phyloP scores from a whole-genome alignment of 768 basidiomycete genomes.

The Lactarius akahatsu region DNA sequence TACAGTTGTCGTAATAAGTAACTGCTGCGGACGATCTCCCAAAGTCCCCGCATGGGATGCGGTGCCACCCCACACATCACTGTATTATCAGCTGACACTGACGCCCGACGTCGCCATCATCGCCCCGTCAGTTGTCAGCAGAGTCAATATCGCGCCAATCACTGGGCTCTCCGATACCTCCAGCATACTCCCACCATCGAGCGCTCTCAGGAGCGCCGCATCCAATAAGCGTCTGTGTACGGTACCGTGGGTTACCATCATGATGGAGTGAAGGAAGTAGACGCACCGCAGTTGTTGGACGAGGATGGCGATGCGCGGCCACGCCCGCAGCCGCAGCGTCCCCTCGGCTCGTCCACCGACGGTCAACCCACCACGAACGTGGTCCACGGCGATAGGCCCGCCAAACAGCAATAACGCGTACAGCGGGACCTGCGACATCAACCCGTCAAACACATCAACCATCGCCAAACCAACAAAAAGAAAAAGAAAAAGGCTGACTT shows the following conservation, averaged over 20 bases:
- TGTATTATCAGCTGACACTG: no score
- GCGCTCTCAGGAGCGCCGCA: constrained; percentile 56
- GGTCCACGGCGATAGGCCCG: constrained; percentile 73
- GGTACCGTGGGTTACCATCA: neutral
- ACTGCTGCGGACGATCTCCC: neutral
- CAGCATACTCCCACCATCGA: constrained; percentile 59
- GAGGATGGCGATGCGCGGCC: constrained; percentile 88
- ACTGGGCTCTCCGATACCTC: constrained; percentile 52
- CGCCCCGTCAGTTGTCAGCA: constrained; percentile 42
- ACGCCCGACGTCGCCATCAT: neutral
- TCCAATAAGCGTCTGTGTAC: constrained; percentile 61
- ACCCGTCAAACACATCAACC: neutral
- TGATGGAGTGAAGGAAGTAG: neutral
- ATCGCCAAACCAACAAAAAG: neutral
- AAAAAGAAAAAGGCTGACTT: constrained; percentile 47
- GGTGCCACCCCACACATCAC: neutral
- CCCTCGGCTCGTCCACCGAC: constrained; percentile 52
- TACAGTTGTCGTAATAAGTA: neutral
- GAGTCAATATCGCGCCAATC: constrained; percentile 43
- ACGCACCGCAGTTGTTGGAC: constrained; percentile 80
- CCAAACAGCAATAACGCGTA: constrained; percentile 85
- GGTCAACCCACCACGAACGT: constrained; percentile 74
- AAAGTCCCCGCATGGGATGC: neutral
- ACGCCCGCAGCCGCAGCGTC: constrained; percentile 66
- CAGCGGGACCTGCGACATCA: constrained; percentile 58